These are phyloP conservation scores for Saraca asoca DNA, from an alignment of 331 rosid genomes.

Conservation along the genomic window DNA sequence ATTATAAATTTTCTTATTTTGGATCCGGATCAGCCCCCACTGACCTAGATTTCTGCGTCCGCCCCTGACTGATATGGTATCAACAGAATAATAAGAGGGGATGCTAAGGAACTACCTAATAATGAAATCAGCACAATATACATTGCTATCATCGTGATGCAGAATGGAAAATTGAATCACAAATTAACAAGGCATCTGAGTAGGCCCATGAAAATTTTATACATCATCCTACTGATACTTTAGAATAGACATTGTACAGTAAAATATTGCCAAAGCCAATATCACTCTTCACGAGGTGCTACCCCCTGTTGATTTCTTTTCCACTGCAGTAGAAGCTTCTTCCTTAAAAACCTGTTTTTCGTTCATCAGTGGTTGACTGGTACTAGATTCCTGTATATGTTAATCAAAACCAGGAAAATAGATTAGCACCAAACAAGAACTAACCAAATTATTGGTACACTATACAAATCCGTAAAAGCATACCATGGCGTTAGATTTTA, in stretches of 20 bases:
- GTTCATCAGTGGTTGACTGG: constrained; percentile 41
- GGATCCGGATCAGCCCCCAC: too few relatives aligned
- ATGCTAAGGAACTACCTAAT: constrained; percentile 6
- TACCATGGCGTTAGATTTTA: constrained; percentile 52
- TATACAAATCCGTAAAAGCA: constrained; percentile 33
- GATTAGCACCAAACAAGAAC: constrained; percentile 17
- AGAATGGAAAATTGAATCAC: constrained; percentile 34
- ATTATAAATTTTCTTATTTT: too few relatives aligned
- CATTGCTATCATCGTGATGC: constrained; percentile 27
- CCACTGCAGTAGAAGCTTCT: constrained; percentile 42
- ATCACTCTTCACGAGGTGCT: constrained; percentile 23
- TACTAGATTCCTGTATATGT: constrained; percentile 51
- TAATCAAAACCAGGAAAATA: constrained; percentile 37
- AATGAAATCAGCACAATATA: constrained; percentile 36
- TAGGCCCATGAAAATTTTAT: constrained; percentile 28
- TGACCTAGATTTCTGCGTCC: too few relatives aligned
- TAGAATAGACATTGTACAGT: constrained; percentile 20
- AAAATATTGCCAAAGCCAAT: constrained; percentile 10
- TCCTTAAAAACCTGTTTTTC: constrained; percentile 55
- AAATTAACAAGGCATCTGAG: constrained; percentile 37
- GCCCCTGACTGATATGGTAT: too few relatives aligned
- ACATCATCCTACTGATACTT: constrained; percentile 26
- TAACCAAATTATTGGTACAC: constrained; percentile 8
- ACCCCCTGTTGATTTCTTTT: constrained; percentile 25
- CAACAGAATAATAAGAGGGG: too few relatives aligned